phyloP scores from a whole-genome alignment of 352 stramenopile genomes.

The Pythium utonaiense region DNA sequence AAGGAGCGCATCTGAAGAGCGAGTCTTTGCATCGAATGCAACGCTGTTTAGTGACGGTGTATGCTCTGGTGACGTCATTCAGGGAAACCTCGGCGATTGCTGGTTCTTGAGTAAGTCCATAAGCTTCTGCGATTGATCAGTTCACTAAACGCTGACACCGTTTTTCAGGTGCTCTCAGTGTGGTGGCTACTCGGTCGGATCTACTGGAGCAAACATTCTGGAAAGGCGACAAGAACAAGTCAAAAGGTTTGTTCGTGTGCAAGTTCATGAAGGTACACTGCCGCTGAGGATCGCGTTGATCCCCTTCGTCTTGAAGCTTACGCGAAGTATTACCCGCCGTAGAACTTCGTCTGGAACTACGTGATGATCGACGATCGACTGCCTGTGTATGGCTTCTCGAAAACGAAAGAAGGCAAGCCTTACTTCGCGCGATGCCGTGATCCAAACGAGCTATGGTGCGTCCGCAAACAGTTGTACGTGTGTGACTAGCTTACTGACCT shows the following conservation, averaged over 20 bases:
- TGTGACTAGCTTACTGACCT: not conserved
- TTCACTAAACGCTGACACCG: not conserved
- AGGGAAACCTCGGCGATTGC: slow-evolving; percentile 89
- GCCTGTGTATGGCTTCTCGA: slow-evolving; percentile 82
- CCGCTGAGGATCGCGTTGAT: not conserved
- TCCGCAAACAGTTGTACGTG: not conserved
- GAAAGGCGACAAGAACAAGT: slow-evolving; percentile 59
- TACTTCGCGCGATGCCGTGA: slow-evolving; percentile 84
- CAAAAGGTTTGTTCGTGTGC: slow-evolving; percentile 86
- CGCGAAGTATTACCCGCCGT: not conserved
- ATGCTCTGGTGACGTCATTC: slow-evolving; percentile 82
- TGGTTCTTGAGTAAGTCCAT: slow-evolving; percentile 87
- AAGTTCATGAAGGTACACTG: slow-evolving; percentile 86
- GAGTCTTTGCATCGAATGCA: slow-evolving; percentile 57
- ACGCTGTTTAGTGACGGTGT: slow-evolving; percentile 73
- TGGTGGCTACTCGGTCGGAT: slow-evolving; percentile 80
- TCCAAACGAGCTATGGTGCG: slow-evolving; percentile 85
- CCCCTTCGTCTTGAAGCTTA: not conserved
- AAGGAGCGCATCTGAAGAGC: slow-evolving; percentile 20
- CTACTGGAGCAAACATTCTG: slow-evolving; percentile 83
- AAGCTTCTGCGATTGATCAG: not conserved
- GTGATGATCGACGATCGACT: slow-evolving; percentile 90
- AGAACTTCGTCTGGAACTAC: slow-evolving; percentile 90
- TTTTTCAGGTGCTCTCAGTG: slow-evolving; percentile 69
- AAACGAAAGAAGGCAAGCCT: slow-evolving; percentile 74